Evolutionary conservation across 2,329 filamentous ascomycete genomes (phyloP), one percentile per base, ranked within the genome.

Genomic region (Stagonosporopsis rhizophila): DNA sequence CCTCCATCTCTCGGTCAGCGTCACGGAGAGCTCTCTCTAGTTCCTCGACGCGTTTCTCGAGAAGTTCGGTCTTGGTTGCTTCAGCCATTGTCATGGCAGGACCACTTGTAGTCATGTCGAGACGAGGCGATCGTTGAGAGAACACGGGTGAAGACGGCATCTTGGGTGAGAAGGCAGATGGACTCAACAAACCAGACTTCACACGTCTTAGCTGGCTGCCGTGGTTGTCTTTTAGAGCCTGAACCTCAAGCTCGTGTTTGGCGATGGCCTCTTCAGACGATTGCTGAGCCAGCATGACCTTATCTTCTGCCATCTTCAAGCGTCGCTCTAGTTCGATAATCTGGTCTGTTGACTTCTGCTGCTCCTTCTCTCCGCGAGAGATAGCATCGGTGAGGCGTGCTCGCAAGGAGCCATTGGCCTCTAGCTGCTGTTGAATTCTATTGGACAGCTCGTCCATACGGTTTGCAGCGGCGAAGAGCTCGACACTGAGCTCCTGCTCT

Each of bases 161-260:
- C 64, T 83, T 87, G 2, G 87, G 83, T 2, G 85, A 85, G 57
- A 85, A 81, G 6, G 64, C 64, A 69, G 70, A 27, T 75, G 81
- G 39, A 80, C 81, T 56, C 79, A 82, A 37, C 79, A 83, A 53
- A 11, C 68, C 70, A 39, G 70, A 70, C 73, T 88, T 88, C 69
- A 92, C 85, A 14, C 94, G 89, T 63, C 88, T 87, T 28, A 98
- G 84, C 68, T 95, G 90, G 17, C 82, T 81, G 70, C 85, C 91
- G 70, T 95, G 88, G 56, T 86, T 89, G 52, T 96, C 91, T 64
- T 89, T 88, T 51, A 98, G 79, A 20, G 84, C 81, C 17, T 85
- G 80, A 34, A 96, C 84, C 76, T 97, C 92, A 34, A 95, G 91
- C 74, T 98, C 95, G 70, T 97, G 92, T 44, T 87, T 88, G 39